phyloP scores from a whole-genome alignment of 2,329 filamentous ascomycete genomes.

The Aspergillus eucalypticola region DNA sequence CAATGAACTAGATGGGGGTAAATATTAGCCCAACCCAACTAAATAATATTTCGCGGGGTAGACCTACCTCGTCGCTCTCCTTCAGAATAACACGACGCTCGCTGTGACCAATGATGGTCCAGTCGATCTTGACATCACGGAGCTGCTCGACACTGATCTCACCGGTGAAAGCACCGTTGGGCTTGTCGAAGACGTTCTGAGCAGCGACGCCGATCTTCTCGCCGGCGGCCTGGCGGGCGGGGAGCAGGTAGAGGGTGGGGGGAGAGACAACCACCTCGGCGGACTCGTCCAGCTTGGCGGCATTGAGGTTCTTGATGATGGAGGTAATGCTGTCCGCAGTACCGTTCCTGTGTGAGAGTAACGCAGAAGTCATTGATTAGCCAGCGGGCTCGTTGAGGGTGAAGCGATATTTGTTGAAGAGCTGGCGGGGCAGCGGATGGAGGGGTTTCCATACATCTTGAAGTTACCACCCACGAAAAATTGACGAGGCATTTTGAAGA shows the following conservation, averaged over 20 bases:
- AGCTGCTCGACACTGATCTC: slow-evolving; percentile 93
- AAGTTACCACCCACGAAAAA: slow-evolving; percentile 99
- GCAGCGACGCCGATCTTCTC: slow-evolving; percentile 80
- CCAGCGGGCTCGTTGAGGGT: neutral
- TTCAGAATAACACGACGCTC: slow-evolving; percentile 88
- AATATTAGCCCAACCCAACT: neutral
- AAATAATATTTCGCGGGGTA: neutral
- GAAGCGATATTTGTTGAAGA: slow-evolving; percentile 1
- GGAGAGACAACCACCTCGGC: slow-evolving; percentile 93
- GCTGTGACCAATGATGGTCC: slow-evolving; percentile 91
- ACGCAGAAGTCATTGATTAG: slow-evolving; percentile 28
- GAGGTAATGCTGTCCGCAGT: slow-evolving; percentile 83
- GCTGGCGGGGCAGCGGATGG: slow-evolving; percentile 27
- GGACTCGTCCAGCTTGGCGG: slow-evolving; percentile 63
- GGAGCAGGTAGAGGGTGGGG: slow-evolving; percentile 84
- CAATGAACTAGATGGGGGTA: slow-evolving; percentile 61
- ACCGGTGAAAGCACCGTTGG: slow-evolving; percentile 94
- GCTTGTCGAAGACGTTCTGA: slow-evolving; percentile 97
- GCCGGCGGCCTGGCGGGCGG: slow-evolving; percentile 76
- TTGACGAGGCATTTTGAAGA: slow-evolving; percentile 80
- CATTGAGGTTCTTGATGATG: slow-evolving; percentile 87
- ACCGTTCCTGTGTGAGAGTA: slow-evolving; percentile 72
- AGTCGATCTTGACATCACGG: slow-evolving; percentile 82
- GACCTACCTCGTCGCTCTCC: slow-evolving; percentile 69
- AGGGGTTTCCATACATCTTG: slow-evolving; percentile 74